phyloP scores from a whole-genome alignment of 177 flowering plant genomes.

The Telopea speciosissima region DNA sequence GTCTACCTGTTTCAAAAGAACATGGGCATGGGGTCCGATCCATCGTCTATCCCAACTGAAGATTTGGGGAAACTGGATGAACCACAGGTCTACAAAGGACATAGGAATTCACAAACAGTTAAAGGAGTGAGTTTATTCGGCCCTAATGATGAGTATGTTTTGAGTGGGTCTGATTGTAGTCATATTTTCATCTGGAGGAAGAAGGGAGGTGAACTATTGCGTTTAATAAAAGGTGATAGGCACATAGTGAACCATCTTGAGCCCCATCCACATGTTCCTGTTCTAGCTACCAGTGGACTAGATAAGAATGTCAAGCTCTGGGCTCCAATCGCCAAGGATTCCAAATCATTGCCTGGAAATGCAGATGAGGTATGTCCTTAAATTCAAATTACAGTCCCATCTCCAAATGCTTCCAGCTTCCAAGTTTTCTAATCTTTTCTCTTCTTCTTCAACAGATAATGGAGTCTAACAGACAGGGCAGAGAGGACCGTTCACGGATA shows the following conservation, averaged over 20 bases:
- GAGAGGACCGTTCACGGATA: conserved; percentile 48
- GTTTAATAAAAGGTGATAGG: conserved; percentile 48
- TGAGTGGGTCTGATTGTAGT: conserved; percentile 85
- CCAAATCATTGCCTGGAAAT: conserved; percentile 39
- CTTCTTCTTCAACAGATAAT: conserved; percentile 34
- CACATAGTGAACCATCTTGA: conserved; percentile 54
- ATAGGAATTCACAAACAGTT: conserved; percentile 59
- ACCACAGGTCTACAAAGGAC: conserved; percentile 55
- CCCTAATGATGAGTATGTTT: conserved; percentile 54
- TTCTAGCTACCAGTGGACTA: conserved; percentile 61
- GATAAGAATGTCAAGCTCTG: conserved; percentile 54
- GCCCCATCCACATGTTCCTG: conserved; percentile 53
- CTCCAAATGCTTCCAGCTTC: not conserved
- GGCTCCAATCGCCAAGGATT: conserved; percentile 37
- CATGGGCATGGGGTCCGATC: conserved; percentile 55
- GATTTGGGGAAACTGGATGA: conserved; percentile 25
- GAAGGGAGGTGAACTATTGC: conserved; percentile 52
- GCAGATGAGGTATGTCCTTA: conserved; percentile 36
- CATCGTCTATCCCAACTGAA: conserved; percentile 24
- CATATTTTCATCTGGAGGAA: conserved; percentile 71
- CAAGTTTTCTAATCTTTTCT: not conserved
- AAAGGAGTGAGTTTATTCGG: conserved; percentile 79
- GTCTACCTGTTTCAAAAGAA: conserved; percentile 56
- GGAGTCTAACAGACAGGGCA: conserved; percentile 46
- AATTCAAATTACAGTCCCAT: not conserved